Base-by-base conservation (phyloP, 2,329 filamentous ascomycete species). In the Sporothrix mexicana region DNA sequence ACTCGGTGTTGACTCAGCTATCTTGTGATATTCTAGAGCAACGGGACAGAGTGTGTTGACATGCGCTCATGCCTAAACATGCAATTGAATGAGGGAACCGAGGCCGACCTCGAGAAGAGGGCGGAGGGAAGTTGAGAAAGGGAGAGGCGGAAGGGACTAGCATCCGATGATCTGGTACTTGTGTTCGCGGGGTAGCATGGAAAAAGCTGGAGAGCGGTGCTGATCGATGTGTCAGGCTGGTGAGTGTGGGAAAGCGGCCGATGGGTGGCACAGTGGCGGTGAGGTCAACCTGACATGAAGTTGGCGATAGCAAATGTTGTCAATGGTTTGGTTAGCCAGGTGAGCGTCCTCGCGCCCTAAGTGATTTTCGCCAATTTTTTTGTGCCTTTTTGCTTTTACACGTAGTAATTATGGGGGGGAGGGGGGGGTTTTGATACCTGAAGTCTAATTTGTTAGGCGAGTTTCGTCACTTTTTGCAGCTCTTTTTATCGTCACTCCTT, bases 81-180 rank as follows among this genome's bases (percentile, higher is more conserved):
- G 12, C 66, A 41, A 36, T 43, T 53, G 51, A 23, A 45, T 25
- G n/a, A 57, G 66, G 30, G n/a, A 43, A 23, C 67, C 49, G n/a
- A 57, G 30, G 51, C 67, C 25, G n/a, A 55, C n/a, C 43, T 45
- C 17, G 67, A 57, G 49, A 20, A 9, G 67, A 23, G 12, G 23
- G 49, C 30, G 67, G 51, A 13, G 8, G 25, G 20, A 57, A 23
- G 67, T 53, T 20, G 47, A 55, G 25, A 55, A 69, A 41, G 3
- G 66, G 47, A 53, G 47, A 55, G 17, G 7, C 15, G 30, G 66
- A 69, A 49, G 25, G 13, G 23, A 12, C 17, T 49, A n/a, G n/a
- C 13, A 51, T 45, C 23, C 13, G 23, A 67, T 15, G 23, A 51
- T 30, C 45, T 41, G 7, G 25, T 53, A 20, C 45, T 41, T 8